Percentiles rank a stretch among this genome's conserved stretches.
phyloP scores from a whole-genome alignment of 768 basidiomycete species.

The Leccinum disarticulatum region DNA sequence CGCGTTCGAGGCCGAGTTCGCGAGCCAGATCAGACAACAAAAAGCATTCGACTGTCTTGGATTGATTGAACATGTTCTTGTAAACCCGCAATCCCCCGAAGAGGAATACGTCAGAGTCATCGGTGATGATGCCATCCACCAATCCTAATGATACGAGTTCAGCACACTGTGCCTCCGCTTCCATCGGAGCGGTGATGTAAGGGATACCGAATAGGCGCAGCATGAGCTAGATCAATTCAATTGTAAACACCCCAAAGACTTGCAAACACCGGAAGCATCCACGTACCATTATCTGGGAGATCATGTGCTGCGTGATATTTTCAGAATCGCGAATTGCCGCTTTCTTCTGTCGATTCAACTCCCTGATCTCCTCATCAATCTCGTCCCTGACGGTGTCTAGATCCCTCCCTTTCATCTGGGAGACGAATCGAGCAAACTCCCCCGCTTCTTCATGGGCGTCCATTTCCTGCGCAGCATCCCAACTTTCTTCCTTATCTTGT shows the following conservation, averaged over 20 bases:
- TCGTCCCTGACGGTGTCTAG: constrained; percentile 80
- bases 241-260: constrained; percentile 1
- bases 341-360: constrained; percentile 80
- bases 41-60: constrained; percentile 98
- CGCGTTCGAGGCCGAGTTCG: constrained; percentile 85
- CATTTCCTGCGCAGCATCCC: constrained; percentile 88
- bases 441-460: constrained; percentile 76
- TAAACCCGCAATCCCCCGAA: constrained; percentile 95
- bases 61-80: constrained; percentile 99
- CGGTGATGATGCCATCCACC: constrained; percentile 97
- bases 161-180: constrained; percentile 98
- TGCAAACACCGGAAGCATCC: background rate
- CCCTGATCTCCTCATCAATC: constrained; percentile 88
- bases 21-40: constrained; percentile 77
- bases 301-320: constrained; percentile 94
- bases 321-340: constrained; percentile 92
- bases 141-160: constrained; percentile 80
- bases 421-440: constrained; percentile 90
- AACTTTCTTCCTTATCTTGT: constrained; percentile 43
- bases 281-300: constrained; percentile 74
- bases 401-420: constrained; percentile 86
- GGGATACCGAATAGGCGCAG: constrained; percentile 94
- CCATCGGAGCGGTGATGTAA: constrained; percentile 98
- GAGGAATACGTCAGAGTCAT: constrained; percentile 98
- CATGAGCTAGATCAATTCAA: constrained; percentile 59